These are phyloP conservation scores for Coemansia sp. DNA, from an alignment of 192 early-diverging fungal genomes.

Conservation along the genomic window DNA sequence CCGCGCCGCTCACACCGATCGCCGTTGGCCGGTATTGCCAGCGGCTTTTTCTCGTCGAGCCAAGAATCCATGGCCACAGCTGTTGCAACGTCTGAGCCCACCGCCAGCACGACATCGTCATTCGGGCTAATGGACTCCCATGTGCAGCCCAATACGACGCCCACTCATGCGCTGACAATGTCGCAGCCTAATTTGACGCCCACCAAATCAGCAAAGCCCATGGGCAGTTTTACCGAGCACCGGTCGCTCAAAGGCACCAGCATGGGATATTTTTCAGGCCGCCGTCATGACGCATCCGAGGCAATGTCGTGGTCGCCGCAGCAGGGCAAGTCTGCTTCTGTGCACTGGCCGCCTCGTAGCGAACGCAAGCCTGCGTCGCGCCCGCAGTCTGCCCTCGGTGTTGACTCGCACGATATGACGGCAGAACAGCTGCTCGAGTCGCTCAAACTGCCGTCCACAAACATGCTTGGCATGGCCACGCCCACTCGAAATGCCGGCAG, in stretches of 20 bases:
- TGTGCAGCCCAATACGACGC: conserved; percentile 9
- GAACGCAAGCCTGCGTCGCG: conserved; percentile 18
- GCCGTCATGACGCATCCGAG: conserved; percentile 10
- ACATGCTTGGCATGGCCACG: conserved; percentile 1
- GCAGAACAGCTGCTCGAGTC: conserved; percentile 50
- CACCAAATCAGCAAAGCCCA: conserved; percentile 4
- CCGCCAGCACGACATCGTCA: conserved; percentile 3
- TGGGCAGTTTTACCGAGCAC: neutral
- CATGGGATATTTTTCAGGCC: conserved; percentile 35
- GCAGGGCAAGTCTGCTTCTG: conserved; percentile 8
- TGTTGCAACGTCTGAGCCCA: conserved; percentile 4
- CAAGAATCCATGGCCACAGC: conserved; percentile 34
- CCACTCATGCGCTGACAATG: conserved; percentile 3
- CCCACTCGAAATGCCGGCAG: conserved; percentile 12
- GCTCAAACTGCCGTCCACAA: conserved; percentile 37
- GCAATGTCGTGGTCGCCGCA: neutral
- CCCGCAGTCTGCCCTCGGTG: conserved; percentile 10
- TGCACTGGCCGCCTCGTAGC: conserved; percentile 36
- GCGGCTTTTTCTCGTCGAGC: conserved; percentile 41
- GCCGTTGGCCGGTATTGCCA: conserved; percentile 32
- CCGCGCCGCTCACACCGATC: conserved; percentile 31
- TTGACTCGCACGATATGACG: conserved; percentile 35
- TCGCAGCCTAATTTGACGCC: conserved; percentile 9
- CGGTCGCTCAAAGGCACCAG: conserved; percentile 14
- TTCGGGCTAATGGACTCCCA: neutral